Percentiles rank a stretch among this genome's conserved stretches.
Conservation (phyloP, 2,329 filamentous ascomycete species). For the Botrytis galanthina region DNA sequence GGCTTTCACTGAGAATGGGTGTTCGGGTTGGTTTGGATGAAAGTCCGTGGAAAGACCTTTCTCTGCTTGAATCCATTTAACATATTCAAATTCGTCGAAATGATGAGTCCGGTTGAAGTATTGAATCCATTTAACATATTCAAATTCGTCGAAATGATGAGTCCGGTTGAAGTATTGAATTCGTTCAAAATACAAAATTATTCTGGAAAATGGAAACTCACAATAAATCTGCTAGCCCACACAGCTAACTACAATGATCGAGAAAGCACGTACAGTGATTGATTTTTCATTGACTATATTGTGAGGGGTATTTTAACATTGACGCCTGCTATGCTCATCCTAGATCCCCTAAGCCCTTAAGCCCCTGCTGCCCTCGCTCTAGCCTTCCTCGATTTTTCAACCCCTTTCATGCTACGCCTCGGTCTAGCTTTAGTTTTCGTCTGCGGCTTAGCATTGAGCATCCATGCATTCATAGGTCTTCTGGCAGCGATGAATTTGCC, state of each 20-base stretch:
- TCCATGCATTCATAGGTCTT: conserved; percentile 68
- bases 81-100: not conserved
- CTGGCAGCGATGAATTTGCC: conserved; percentile 74
- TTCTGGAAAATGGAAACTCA: not conserved
- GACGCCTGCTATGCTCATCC: not conserved
- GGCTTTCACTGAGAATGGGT: not conserved
- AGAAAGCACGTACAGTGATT: not conserved
- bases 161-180: not conserved
- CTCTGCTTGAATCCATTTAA: not conserved
- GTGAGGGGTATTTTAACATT: not conserved
- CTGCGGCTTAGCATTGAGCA: conserved; percentile 54
- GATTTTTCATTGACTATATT: not conserved
- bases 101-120: too few species aligned
- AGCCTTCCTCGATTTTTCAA: conserved; percentile 46
- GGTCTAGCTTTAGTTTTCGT: conserved; percentile 55
- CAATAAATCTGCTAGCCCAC: not conserved
- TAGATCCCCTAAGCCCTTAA: not conserved
- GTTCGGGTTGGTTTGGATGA: not conserved
- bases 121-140: not conserved
- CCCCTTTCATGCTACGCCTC: conserved; percentile 67
- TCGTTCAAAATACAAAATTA: not conserved
- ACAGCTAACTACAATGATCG: too few species aligned
- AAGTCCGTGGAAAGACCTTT: not conserved
- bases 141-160: not conserved
- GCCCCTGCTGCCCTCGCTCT: not conserved